A percentile compares a stretch with the other conserved stretches of the same genome.
phyloP scores from a whole-genome alignment of 305 asterid species.

The Andrographis paniculata region DNA sequence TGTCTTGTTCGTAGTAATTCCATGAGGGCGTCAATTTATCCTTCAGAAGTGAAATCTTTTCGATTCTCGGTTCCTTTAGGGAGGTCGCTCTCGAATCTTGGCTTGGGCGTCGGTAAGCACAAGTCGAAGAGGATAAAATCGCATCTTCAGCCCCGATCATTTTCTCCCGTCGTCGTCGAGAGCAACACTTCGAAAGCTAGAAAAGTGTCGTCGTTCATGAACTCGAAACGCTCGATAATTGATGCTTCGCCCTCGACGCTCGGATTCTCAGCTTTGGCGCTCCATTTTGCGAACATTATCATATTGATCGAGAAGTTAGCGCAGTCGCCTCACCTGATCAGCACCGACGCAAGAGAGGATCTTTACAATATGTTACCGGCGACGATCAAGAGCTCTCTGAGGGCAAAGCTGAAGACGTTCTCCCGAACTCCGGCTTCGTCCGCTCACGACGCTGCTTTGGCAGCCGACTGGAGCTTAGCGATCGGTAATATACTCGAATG shows the following conservation, averaged over 20 bases:
- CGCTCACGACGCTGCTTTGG: slow-evolving; percentile 46
- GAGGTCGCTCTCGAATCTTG: slow-evolving; percentile 66
- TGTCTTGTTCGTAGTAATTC: slow-evolving; percentile 48
- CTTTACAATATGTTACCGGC: slow-evolving; percentile 69
- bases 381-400: slow-evolving; percentile 47
- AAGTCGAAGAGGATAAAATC: slow-evolving; percentile 33
- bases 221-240: slow-evolving; percentile 28
- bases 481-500: slow-evolving; percentile 59
- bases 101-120: slow-evolving; percentile 38
- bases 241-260: slow-evolving; percentile 45
- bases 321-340: slow-evolving; percentile 56
- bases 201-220: slow-evolving; percentile 30
- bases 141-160: slow-evolving; percentile 34
- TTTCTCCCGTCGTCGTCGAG: slow-evolving; percentile 38
- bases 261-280: slow-evolving; percentile 64
- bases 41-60: slow-evolving; percentile 30
- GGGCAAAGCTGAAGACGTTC: slow-evolving; percentile 49
- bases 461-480: slow-evolving; percentile 63
- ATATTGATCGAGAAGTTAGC: slow-evolving; percentile 65
- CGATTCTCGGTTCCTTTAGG: slow-evolving; percentile 29
- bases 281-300: slow-evolving; percentile 75
- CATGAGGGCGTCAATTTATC: slow-evolving; percentile 32
- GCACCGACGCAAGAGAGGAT: slow-evolving; percentile 71
- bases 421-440: slow-evolving; percentile 31
- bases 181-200: slow-evolving; percentile 34